phyloP scores from a whole-genome alignment of 495 filamentous ascomycete genomes.

The Penicillium verhagenii region DNA sequence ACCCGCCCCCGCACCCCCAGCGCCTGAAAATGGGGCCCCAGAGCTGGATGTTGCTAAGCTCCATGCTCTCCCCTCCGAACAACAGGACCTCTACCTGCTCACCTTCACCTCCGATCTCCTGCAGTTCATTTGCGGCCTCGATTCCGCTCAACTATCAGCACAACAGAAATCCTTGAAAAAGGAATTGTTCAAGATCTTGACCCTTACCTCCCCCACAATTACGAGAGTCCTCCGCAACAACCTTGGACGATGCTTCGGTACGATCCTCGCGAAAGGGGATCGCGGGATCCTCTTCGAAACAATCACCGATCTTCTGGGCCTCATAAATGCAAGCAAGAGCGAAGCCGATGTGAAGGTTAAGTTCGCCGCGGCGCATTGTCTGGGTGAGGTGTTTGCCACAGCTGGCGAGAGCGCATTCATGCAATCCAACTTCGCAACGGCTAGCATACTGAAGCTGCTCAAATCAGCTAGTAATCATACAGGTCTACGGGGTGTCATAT shows the following conservation, averaged over 20 bases:
- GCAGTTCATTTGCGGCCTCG: conserved; percentile 72
- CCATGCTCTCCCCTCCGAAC: conserved; percentile 85
- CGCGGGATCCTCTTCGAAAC: conserved; percentile 91
- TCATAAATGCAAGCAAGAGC: conserved; percentile 73
- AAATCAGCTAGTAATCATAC: conserved; percentile 79
- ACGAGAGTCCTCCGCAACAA: conserved; percentile 90
- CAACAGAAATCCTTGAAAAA: conserved; percentile 88
- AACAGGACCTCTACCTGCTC: conserved; percentile 91
- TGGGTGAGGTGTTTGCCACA: conserved; percentile 84
- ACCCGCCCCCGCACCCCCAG: conserved; percentile 22
- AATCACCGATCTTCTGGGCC: conserved; percentile 78
- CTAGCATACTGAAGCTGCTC: conserved; percentile 70
- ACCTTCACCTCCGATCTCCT: conserved; percentile 84
- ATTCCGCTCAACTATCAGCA: conserved; percentile 73
- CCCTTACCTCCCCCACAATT: conserved; percentile 77
- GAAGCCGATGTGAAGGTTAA: conserved; percentile 75
- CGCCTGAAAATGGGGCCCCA: conserved; percentile 37
- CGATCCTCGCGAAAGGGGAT: conserved; percentile 84
- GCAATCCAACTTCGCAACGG: conserved; percentile 70
- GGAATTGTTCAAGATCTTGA: conserved; percentile 87
- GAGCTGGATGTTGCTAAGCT: conserved; percentile 88
- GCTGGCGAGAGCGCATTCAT: conserved; percentile 93
- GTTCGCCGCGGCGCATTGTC: conserved; percentile 84
- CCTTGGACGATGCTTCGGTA: conserved; percentile 77
- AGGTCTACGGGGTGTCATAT: conserved; percentile 80